Evolutionary conservation across 176 grass and related monocot genomes (phyloP).

Genomic region (Oryza glaberrima): DNA sequence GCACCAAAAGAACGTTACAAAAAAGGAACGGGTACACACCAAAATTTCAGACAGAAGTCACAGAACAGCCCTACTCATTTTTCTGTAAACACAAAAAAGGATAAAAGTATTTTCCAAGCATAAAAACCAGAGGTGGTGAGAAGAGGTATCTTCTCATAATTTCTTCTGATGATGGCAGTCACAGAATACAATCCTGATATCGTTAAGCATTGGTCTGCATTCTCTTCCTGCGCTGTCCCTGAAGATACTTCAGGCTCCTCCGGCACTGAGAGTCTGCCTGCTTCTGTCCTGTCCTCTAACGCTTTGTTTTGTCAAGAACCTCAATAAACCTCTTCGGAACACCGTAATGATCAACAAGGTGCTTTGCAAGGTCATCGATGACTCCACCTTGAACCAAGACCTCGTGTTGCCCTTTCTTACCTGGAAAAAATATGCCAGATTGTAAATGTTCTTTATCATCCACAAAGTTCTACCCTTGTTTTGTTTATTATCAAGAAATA

Average conservation of each 20-base stretch:
- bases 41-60: not conserved
- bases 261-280: not conserved
- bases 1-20: not conserved
- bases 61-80: not conserved
- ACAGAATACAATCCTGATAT: too few species aligned
- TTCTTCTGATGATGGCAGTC: not conserved
- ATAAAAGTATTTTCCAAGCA: not conserved
- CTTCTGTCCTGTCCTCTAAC: slow-evolving; percentile 38
- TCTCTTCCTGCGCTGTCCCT: not conserved
- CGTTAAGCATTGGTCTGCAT: not conserved
- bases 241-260: not conserved
- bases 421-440: slow-evolving; percentile 44
- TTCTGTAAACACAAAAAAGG: not conserved
- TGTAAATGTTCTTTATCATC: not conserved
- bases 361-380: slow-evolving; percentile 82
- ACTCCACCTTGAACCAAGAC: slow-evolving; percentile 90
- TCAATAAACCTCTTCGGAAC: slow-evolving; percentile 94
- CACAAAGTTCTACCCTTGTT: not conserved
- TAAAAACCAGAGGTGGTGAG: not conserved
- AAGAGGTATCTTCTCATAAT: not conserved
- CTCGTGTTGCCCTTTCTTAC: slow-evolving; percentile 88
- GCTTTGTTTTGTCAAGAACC: slow-evolving; percentile 95
- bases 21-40: not conserved
- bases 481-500: slow-evolving; percentile 7
- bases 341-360: slow-evolving; percentile 83